Evolutionary conservation across 1,139 yeast species (phyloP).

Genomic region (Blastobotrys aristatus): DNA sequence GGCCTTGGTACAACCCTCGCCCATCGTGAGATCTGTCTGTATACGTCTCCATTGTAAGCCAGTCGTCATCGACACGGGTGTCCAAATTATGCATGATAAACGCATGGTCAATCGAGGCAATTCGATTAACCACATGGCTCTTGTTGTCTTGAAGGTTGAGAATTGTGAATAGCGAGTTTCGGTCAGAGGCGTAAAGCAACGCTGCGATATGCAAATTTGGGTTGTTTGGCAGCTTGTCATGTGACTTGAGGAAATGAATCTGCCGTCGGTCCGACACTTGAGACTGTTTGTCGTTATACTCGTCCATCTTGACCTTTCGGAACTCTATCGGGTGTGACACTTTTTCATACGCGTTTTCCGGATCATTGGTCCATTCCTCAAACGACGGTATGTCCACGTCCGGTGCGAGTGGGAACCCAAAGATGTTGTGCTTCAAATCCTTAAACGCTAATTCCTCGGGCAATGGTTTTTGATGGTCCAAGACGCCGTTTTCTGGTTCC

Average conservation of each 20-base stretch:
- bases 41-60: conserved; percentile 34
- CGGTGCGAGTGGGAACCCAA: conserved; percentile 27
- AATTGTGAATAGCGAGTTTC: conserved; percentile 34
- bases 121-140: conserved; percentile 19
- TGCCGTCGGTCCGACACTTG: conserved; percentile 25
- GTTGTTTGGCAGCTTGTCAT: conserved; percentile 22
- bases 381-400: conserved; percentile 29
- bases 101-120: conserved; percentile 34
- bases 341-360: conserved; percentile 15
- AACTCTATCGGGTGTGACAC: conserved; percentile 32
- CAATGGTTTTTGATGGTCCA: conserved; percentile 25
- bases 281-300: conserved; percentile 19
- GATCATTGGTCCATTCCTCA: conserved; percentile 22
- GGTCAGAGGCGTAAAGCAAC: conserved; percentile 31
- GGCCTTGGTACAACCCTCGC: conserved; percentile 34
- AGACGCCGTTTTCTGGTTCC: conserved; percentile 21
- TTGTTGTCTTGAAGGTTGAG: conserved; percentile 27
- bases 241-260: conserved; percentile 29
- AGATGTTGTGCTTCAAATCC: conserved; percentile 17
- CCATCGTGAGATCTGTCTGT: conserved; percentile 30
- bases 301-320: conserved; percentile 28
- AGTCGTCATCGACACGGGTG: conserved; percentile 27
- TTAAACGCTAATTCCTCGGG: conserved; percentile 20
- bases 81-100: conserved; percentile 31
- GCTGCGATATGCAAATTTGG: conserved; percentile 32